These are phyloP conservation scores for Vitellaria paradoxa DNA, from an alignment of 179 eudicot species.

Conservation along the genomic window DNA sequence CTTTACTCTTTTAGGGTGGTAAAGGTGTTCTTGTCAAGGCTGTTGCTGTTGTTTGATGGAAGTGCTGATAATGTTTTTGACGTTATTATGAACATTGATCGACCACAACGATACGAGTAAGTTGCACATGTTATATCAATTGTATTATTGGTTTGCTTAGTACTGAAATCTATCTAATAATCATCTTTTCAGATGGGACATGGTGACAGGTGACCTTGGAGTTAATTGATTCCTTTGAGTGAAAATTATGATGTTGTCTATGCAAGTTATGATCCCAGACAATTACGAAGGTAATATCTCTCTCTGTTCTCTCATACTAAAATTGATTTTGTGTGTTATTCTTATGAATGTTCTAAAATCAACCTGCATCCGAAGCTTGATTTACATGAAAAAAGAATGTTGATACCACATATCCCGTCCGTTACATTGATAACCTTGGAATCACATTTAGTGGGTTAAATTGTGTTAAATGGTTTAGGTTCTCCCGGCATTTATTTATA, in stretches of 20 bases:
- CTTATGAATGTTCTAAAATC: neutral
- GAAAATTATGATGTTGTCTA: slow-evolving; percentile 89
- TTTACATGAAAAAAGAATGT: neutral
- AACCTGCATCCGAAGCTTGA: neutral
- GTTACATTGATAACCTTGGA: too few relatives aligned
- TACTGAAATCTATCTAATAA: slow-evolving; percentile 12
- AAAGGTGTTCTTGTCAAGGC: slow-evolving; percentile 88
- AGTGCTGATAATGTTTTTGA: slow-evolving; percentile 82
- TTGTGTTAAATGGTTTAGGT: too few relatives aligned
- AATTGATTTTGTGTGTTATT: neutral
- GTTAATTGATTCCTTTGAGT: slow-evolving; percentile 61
- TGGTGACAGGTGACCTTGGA: slow-evolving; percentile 75
- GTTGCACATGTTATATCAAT: slow-evolving; percentile 21
- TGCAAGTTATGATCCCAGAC: slow-evolving; percentile 76
- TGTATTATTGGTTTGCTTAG: neutral
- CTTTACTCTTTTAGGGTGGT: slow-evolving; percentile 50
- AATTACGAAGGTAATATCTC: slow-evolving; percentile 55
- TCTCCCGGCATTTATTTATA: neutral
- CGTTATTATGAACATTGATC: slow-evolving; percentile 66
- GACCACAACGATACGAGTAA: slow-evolving; percentile 87
- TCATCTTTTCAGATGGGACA: slow-evolving; percentile 80
- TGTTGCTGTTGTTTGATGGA: slow-evolving; percentile 70
- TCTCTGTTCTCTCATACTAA: neutral
- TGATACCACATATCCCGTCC: too few relatives aligned
- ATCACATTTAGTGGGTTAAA: too few relatives aligned